Conservation (phyloP, 495 filamentous ascomycete genomes). For the Terfezia boudieri region DNA sequence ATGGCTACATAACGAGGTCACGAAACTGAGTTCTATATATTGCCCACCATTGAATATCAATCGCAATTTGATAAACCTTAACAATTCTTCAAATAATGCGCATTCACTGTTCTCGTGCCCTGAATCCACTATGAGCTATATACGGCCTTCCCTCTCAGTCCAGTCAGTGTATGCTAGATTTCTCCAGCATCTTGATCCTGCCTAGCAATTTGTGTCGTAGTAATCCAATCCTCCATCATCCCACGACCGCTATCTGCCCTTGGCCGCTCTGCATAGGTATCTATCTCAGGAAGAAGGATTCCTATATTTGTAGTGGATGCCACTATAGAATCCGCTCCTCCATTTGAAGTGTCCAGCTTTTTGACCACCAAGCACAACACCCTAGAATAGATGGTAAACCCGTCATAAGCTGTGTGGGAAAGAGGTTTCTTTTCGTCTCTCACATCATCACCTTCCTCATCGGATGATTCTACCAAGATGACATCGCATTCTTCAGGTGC, state of each 20-base stretch:
- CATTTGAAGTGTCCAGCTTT: conserved; percentile 29
- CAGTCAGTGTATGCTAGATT: no score
- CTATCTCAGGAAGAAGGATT: background rate
- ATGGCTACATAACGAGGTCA: no score
- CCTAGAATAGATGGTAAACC: conserved; percentile 81
- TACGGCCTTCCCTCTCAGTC: no score
- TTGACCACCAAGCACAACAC: conserved; percentile 52
- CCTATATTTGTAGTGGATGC: background rate
- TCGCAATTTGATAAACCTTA: no score
- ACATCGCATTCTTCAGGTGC: conserved; percentile 7
- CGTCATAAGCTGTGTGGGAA: conserved; percentile 71
- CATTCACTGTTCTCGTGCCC: no score
- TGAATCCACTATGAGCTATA: no score
- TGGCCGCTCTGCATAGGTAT: background rate
- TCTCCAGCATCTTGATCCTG: conserved; percentile 5
- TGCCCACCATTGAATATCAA: no score
- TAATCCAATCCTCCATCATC: conserved; percentile 18
- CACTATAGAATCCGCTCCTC: conserved; percentile 6
- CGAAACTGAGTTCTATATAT: no score
- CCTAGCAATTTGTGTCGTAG: conserved; percentile 14
- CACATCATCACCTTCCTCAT: conserved; percentile 12
- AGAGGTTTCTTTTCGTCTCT: conserved; percentile 81
- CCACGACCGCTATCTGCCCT: background rate
- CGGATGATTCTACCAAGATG: background rate
- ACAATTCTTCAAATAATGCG: no score